A percentile compares a stretch with the other conserved stretches of the same genome.
These are phyloP conservation scores for Sungouiella blattae DNA, from an alignment of 805 yeast genomes.

Conservation along the genomic window DNA sequence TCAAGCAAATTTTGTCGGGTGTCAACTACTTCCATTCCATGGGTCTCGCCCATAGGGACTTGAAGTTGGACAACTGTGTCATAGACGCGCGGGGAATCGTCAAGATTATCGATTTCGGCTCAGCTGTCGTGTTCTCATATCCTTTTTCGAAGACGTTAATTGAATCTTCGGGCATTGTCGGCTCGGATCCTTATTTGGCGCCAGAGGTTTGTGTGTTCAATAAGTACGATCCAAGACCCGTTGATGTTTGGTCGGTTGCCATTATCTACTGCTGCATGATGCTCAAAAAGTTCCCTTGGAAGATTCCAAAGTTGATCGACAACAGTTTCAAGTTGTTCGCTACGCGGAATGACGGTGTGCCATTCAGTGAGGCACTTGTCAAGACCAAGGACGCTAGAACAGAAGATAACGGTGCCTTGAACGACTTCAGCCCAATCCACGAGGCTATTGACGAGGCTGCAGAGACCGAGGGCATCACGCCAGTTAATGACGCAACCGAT, in stretches of 20 bases:
- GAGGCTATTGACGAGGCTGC: constrained; percentile 18
- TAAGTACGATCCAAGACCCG: constrained; percentile 88
- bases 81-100: constrained; percentile 79
- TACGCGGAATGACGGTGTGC: constrained; percentile 59
- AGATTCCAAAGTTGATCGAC: constrained; percentile 79
- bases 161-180: constrained; percentile 81
- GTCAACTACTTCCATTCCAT: constrained; percentile 74
- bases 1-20: constrained; percentile 81
- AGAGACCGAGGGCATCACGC: constrained; percentile 2
- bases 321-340: constrained; percentile 81
- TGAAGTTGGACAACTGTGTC: constrained; percentile 91
- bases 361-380: constrained; percentile 60
- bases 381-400: constrained; percentile 36
- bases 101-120: constrained; percentile 88
- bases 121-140: constrained; percentile 86
- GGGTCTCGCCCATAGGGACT: constrained; percentile 89
- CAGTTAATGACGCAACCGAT: constrained; percentile 10
- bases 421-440: constrained; percentile 17
- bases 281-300: constrained; percentile 91
- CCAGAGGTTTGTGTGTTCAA: constrained; percentile 86
- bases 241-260: constrained; percentile 91
- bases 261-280: constrained; percentile 91
- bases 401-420: constrained; percentile 8
- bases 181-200: constrained; percentile 85
- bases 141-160: constrained; percentile 73